Conservation (phyloP, 2,329 filamentous ascomycete genomes). For the Diaporthe aspalathi region DNA sequence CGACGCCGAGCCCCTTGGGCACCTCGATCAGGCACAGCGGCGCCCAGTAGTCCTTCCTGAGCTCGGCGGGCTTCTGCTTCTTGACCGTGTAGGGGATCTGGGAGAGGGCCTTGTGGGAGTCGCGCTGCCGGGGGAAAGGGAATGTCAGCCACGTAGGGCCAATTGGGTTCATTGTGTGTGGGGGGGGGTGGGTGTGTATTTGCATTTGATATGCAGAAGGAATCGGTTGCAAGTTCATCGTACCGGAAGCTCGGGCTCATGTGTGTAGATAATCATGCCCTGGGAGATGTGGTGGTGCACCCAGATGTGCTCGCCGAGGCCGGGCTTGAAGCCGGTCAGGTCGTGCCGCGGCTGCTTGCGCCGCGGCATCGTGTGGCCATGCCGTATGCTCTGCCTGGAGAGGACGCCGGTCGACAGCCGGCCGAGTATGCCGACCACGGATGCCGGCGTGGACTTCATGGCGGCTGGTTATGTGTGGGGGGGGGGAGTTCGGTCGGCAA, state of each 20-base stretch:
- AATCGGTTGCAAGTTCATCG: neutral
- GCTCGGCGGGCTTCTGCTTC: conserved; percentile 70
- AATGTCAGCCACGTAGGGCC: neutral
- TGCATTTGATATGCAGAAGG: neutral
- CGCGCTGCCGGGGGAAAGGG: conserved; percentile 19
- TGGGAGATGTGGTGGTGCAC: conserved; percentile 63
- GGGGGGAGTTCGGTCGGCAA: conserved; percentile 49
- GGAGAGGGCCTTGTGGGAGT: conserved; percentile 36
- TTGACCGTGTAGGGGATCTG: conserved; percentile 73
- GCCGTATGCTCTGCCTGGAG: conserved; percentile 56
- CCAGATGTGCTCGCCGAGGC: conserved; percentile 69
- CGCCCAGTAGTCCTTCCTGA: conserved; percentile 76
- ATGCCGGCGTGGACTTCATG: conserved; percentile 50
- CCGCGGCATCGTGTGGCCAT: conserved; percentile 43
- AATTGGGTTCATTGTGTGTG: neutral
- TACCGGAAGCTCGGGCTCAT: conserved; percentile 48
- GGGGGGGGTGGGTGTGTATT: too few relatives aligned
- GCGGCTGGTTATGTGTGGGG: conserved; percentile 47
- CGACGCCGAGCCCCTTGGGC: conserved; percentile 59
- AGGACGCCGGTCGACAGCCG: conserved; percentile 55
- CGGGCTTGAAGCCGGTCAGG: conserved; percentile 46
- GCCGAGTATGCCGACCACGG: conserved; percentile 41
- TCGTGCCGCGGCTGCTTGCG: conserved; percentile 42
- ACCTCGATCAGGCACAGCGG: conserved; percentile 71
- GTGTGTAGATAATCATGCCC: conserved; percentile 66